Percentiles rank a stretch among this genome's conserved stretches.
Conservation (phyloP, 108 stramenopile species). For the Nannochloropsis gaditana region DNA sequence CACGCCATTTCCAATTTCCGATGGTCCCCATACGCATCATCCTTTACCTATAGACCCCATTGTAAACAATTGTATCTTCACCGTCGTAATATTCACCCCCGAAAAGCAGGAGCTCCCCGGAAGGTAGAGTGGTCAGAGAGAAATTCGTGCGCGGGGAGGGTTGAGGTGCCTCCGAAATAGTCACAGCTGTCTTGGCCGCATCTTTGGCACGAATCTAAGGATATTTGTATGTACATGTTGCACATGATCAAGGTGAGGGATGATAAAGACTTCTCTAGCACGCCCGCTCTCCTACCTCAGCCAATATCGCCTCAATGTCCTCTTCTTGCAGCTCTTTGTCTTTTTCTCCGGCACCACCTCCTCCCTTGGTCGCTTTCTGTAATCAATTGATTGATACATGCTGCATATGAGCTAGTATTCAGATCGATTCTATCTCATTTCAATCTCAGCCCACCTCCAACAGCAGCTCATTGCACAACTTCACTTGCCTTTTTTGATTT, state of each 20-base stretch:
- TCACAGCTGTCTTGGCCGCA: constrained; percentile 37
- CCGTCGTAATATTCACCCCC: constrained; percentile 95
- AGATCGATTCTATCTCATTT: constrained; percentile 1
- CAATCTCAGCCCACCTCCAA: constrained; percentile 24
- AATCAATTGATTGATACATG: not conserved
- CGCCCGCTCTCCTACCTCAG: constrained; percentile 21
- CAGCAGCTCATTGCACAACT: not conserved
- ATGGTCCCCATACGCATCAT: not conserved
- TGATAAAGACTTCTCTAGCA: not conserved
- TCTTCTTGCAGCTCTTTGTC: constrained; percentile 30
- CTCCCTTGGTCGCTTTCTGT: constrained; percentile 43
- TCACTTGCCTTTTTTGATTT: constrained; percentile 39
- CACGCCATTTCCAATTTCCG: not conserved
- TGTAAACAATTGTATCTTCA: constrained; percentile 76
- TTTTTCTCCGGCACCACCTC: not conserved
- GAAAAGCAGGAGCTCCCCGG: constrained; percentile 57
- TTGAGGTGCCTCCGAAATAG: constrained; percentile 25
- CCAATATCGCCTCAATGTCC: constrained; percentile 45
- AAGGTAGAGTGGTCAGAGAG: constrained; percentile 52
- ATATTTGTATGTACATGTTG: not conserved
- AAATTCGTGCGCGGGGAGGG: constrained; percentile 51
- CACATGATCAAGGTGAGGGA: not conserved
- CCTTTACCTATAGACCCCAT: constrained; percentile 66
- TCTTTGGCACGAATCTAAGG: constrained; percentile 33
- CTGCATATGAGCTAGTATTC: not conserved